Base-by-base conservation (phyloP, 345 rosid species). In the Capsella bursapastoris region DNA sequence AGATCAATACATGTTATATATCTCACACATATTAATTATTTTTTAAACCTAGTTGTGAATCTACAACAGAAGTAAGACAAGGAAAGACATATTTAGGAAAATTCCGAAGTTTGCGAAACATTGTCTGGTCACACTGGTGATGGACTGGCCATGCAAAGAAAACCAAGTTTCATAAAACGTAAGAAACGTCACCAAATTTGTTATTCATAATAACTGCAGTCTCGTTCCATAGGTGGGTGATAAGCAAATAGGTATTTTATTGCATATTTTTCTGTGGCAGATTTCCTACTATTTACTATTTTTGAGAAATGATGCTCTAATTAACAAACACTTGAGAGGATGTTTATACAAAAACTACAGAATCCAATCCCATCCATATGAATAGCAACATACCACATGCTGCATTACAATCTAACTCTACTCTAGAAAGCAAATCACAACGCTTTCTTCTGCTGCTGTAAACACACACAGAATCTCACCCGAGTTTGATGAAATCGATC, bases 271-370 rank as follows among this genome's bases (percentile, higher is more conserved):
- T 52, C 57, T 10, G n/a, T 52, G 34, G 34, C 57, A 52, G 12
- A 27, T 53, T 16, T 28, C n/a, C 15, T 28, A 28, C 28, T 18
- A 18, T 13, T 28, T 51, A 55, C 37, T 12, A 28, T 28, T 40
- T 40, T 40, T 40, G 38, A 29, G 37, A 18, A 18, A 50, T 50
- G 13, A 18, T 50, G 55, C 11, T 64, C 47, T 48, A 49, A 32
- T 68, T 41, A 75, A 53, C 41, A 68, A 75, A 68, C 69, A 76
- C 57, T 45, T 75, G 51, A 67, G 64, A 35, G 4, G 14, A 69
- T 62, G 51, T 69, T 55, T 74, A n/a, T 74, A 61, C 50, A 62
- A 60, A 32, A 62, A 44, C 70, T 75, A 75, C 57, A 35, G 44
- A 58, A 58, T 58, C 64, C 48, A 41, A 67, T 43, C 56, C 56